A percentile compares a stretch with the other conserved stretches of the same genome.
Conservation (phyloP, 768 basidiomycete genomes). For the Lactifluus echinatus region DNA sequence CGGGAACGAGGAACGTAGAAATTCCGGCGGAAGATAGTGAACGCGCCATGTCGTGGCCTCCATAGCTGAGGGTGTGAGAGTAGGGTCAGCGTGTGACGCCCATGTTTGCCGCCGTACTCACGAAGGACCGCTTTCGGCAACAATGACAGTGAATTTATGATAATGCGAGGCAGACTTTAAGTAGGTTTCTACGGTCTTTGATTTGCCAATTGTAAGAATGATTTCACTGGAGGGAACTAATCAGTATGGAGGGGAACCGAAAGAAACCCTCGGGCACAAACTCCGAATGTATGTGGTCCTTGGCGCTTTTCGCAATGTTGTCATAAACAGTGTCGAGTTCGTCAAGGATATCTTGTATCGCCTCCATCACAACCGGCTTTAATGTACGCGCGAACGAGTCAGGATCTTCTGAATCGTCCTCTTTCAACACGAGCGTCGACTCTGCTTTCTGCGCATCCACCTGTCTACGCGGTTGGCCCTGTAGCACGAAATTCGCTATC, state of each 20-base stretch:
- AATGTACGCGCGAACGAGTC: conserved; percentile 69
- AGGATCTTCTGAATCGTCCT: conserved; percentile 66
- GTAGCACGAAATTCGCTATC: conserved; percentile 75
- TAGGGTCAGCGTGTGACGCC: neutral
- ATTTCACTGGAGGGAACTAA: conserved; percentile 59
- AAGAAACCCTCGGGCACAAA: conserved; percentile 39
- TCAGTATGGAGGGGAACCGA: neutral
- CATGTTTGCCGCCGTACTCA: conserved; percentile 34
- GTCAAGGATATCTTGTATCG: conserved; percentile 92
- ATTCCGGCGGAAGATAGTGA: conserved; percentile 74
- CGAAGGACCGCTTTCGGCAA: conserved; percentile 93
- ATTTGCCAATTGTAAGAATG: conserved; percentile 89
- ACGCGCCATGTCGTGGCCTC: conserved; percentile 78
- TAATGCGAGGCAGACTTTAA: conserved; percentile 84
- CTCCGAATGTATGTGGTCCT: conserved; percentile 98
- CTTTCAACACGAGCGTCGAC: conserved; percentile 48
- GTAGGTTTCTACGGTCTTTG: conserved; percentile 89
- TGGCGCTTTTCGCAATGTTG: conserved; percentile 87
- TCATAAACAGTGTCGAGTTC: conserved; percentile 96
- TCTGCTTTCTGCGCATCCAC: conserved; percentile 38
- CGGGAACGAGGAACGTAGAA: conserved; percentile 94
- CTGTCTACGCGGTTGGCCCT: conserved; percentile 60
- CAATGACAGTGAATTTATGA: conserved; percentile 91
- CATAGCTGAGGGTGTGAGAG: conserved; percentile 45
- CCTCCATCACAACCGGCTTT: conserved; percentile 94